Base-by-base conservation (phyloP, 2,329 filamentous ascomycete species). In the Teratosphaeria zuluensis region DNA sequence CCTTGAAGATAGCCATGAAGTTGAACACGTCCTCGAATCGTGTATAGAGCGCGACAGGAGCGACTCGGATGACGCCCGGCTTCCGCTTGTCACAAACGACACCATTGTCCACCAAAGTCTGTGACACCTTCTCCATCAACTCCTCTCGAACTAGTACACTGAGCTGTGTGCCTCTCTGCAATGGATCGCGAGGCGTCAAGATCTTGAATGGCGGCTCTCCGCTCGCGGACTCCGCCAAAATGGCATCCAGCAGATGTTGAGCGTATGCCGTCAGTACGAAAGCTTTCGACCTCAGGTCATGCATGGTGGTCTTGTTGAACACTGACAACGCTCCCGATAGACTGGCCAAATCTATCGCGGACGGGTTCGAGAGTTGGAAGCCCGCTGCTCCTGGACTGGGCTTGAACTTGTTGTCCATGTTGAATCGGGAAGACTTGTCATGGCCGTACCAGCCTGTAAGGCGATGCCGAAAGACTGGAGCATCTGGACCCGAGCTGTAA, bases 371-470 rank as follows among this genome's bases (percentile, higher is more conserved):
- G n/a, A 92, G 73, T 73, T 95, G 90, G 74, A 84, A 96, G 5
- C 91, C 91, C 55, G 80, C 84, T 0, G 91, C 91, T 42, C 91
- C 91, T 4, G 82, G 77, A 6, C 88, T 88, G 4, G 91, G 90
- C 38, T 84, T 77, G 73, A 95, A 95, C 72, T 76, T 65, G 74
- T 90, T 92, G 59, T 87, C 84, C 90, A 95, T 95, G 65, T 84
- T 78, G 76, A 95, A 95, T 19, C 90, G 81, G 32, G 83, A 84
- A 54, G 77, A 75, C 74, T 90, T 90, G 75, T 92, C 87, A 59
- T 84, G 85, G 56, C 91, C 90, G 80, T 92, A 96, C 91, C 91
- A 96, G 21, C 91, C 91, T 53, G 83, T 80, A 4, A 95, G 76
- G 3, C 90, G 81, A 4, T 83, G 85, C 16, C 79, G 79, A 68